Base-by-base conservation (phyloP, 2,329 filamentous ascomycete species). In the Sporothrix brunneoviolacea region DNA sequence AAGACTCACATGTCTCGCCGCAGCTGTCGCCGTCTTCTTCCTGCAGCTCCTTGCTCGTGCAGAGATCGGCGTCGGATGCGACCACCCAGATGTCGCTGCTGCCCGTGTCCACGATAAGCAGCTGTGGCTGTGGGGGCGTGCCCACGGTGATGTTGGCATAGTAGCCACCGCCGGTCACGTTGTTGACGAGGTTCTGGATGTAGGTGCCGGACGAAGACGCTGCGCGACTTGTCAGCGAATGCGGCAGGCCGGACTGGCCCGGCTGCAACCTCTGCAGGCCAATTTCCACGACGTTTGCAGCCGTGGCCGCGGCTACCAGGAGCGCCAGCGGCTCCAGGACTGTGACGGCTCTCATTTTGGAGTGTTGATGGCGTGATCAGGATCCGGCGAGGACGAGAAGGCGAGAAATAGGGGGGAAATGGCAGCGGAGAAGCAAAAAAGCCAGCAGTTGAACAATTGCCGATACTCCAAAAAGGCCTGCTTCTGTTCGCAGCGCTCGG, bases 81-180 rank as follows among this genome's bases (percentile, higher is more conserved):
- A 76, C 66, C 37, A 83, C 67, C 79, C 80, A 84, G 4, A 79
- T 74, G 60, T 84, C 81, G 56, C 76, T 80, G 62, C 77, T 82
- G 24, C 80, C 81, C 3, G 80, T 84, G 63, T 84, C 80, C 55
- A 83, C 70, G 48, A 78, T 69, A 58, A 84, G 68, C 48, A 64
- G 69, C 44, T 82, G 62, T 3, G 64, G 62, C 63, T 84, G 80
- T 0, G 69, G 66, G 1, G 81, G 81, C 0, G 79, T 81, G 44
- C 81, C 81, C 37, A 84, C 64, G n/a, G 67, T 65, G 37, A 84
- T 71, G 45, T 78, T 70, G 36, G 75, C 73, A 60, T 74, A 80
- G 65, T 82, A 82, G 13, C 75, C 72, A 30, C 75, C 77, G 40
- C 71, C 73, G 0, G 70, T 73, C 54, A 79, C 59, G 55, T 78